Percentiles rank a stretch among this genome's conserved stretches.
Evolutionary conservation across 306 rosid species (phyloP).

Genomic region (Medicago truncatula): DNA sequence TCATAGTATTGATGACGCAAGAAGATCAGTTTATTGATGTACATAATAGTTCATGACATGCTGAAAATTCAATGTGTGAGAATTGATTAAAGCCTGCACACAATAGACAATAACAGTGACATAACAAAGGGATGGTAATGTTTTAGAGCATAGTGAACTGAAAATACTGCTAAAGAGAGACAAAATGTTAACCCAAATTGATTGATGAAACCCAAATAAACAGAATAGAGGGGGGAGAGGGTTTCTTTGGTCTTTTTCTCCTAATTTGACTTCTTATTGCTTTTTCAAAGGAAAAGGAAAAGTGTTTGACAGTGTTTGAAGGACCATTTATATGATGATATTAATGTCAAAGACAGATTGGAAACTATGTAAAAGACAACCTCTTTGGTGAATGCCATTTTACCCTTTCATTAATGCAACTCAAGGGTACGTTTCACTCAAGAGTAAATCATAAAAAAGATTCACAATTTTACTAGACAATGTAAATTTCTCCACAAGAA

Average conservation of each 20-base stretch:
- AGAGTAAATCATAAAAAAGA: neutral
- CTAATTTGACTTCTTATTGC: slow-evolving; percentile 51
- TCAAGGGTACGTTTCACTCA: slow-evolving; percentile 8
- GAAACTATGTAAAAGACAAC: slow-evolving; percentile 53
- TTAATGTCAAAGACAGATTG: slow-evolving; percentile 52
- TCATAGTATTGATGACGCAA: slow-evolving; percentile 35
- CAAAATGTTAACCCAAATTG: slow-evolving; percentile 52
- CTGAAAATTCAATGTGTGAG: slow-evolving; percentile 44
- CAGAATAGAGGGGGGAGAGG: neutral
- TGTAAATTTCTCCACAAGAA: no score
- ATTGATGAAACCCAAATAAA: slow-evolving; percentile 37
- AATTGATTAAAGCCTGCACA: slow-evolving; percentile 52
- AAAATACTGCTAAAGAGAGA: slow-evolving; percentile 40
- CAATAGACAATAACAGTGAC: slow-evolving; percentile 51
- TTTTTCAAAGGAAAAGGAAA: slow-evolving; percentile 37
- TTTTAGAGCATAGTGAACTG: slow-evolving; percentile 27
- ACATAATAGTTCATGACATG: no score
- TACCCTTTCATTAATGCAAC: slow-evolving; percentile 50
- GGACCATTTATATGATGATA: slow-evolving; percentile 43
- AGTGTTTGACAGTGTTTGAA: slow-evolving; percentile 48
- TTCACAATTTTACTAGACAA: neutral
- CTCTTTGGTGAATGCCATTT: slow-evolving; percentile 32
- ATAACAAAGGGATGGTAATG: slow-evolving; percentile 41
- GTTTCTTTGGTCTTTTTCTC: slow-evolving; percentile 38
- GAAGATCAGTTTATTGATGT: slow-evolving; percentile 12